Conservation (phyloP, 2,329 filamentous ascomycete species). For the Xylaria sp. region DNA sequence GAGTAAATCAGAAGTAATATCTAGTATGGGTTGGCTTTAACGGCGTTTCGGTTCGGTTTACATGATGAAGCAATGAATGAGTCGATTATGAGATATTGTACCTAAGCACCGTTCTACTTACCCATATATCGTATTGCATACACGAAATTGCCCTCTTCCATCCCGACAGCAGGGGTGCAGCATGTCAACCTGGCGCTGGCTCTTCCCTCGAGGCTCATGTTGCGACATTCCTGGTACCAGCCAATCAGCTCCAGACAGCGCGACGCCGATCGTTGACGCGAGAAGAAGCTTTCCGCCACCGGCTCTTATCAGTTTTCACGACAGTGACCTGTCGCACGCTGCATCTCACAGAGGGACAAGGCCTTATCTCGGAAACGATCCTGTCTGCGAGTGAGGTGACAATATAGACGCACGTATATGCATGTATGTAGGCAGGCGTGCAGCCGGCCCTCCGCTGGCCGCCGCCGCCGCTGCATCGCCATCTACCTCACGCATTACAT, state of each 20-base stretch:
- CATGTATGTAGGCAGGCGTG: no score
- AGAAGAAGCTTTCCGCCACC: neutral
- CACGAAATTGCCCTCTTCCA: neutral
- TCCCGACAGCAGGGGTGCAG: no score
- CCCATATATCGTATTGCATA: slow-evolving; percentile 2
- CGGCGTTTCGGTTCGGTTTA: slow-evolving; percentile 3
- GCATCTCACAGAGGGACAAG: neutral
- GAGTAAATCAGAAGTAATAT: no score
- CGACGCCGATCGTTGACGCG: neutral
- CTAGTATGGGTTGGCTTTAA: neutral
- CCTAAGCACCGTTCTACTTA: neutral
- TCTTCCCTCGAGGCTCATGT: no score
- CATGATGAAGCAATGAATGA: no score
- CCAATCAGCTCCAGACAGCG: slow-evolving; percentile 1
- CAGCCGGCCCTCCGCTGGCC: neutral
- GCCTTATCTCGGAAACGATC: neutral
- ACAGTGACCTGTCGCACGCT: neutral
- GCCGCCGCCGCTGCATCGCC: no score
- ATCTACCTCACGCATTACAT: no score
- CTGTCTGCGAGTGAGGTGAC: neutral
- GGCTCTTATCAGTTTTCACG: neutral
- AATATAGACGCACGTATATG: neutral
- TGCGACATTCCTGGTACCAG: neutral
- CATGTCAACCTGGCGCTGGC: no score
- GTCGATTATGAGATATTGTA: no score